Percentiles rank a stretch among this genome's conserved stretches.
phyloP scores from a whole-genome alignment of 352 stramenopile species.

The Pythium sp. region DNA sequence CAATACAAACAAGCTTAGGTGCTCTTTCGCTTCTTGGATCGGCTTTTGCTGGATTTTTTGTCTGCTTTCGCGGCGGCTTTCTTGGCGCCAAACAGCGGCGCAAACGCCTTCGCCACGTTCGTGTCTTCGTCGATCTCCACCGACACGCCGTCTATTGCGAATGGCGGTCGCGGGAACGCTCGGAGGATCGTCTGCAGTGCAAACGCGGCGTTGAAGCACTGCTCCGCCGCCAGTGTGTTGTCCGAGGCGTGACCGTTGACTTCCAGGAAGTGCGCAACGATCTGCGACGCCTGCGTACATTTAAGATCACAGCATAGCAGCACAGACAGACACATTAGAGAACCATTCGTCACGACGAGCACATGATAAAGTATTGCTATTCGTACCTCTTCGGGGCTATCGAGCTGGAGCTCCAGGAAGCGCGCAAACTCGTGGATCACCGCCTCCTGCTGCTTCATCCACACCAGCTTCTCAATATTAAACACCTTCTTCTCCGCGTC shows the following conservation, averaged over 20 bases:
- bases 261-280: slow-evolving; percentile 56
- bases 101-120: slow-evolving; percentile 41
- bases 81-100: slow-evolving; percentile 38
- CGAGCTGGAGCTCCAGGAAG: slow-evolving; percentile 72
- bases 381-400: slow-evolving; percentile 40
- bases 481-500: slow-evolving; percentile 63
- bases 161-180: slow-evolving; percentile 52
- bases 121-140: slow-evolving; percentile 46
- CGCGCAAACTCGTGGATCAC: slow-evolving; percentile 70
- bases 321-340: background rate
- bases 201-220: slow-evolving; percentile 79
- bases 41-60: slow-evolving; percentile 19
- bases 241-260: slow-evolving; percentile 48
- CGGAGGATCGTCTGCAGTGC: slow-evolving; percentile 71
- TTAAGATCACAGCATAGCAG: background rate
- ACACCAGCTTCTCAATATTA: slow-evolving; percentile 56
- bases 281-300: slow-evolving; percentile 24
- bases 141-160: slow-evolving; percentile 44
- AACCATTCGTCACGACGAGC: background rate
- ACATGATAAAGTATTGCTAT: background rate
- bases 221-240: slow-evolving; percentile 41
- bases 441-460: slow-evolving; percentile 58
- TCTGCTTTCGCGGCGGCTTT: slow-evolving; percentile 20
- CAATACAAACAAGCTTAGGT: background rate
- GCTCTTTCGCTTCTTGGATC: slow-evolving; percentile 45